phyloP scores from a whole-genome alignment of 164 flowering plant species.

The Tetracentron sinense region DNA sequence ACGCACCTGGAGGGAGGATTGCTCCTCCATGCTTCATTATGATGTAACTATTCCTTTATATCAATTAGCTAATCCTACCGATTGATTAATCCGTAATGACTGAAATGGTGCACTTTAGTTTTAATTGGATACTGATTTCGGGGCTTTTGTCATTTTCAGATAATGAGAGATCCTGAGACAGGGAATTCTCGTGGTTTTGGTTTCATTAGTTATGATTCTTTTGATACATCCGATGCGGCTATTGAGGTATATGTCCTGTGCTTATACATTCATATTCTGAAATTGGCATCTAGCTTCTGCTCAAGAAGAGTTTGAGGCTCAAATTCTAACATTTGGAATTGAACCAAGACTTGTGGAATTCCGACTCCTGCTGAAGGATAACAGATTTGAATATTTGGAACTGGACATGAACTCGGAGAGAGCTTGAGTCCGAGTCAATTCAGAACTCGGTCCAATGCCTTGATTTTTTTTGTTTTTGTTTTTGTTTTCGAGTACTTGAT shows the following conservation, averaged over 20 bases:
- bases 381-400: too few species aligned
- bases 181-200: conserved; percentile 99
- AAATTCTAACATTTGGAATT: too few species aligned
- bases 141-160: conserved; percentile 41
- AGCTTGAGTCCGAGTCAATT: too few species aligned
- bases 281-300: neutral
- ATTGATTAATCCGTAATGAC: neutral
- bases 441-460: neutral
- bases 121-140: conserved; percentile 10
- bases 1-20: too few species aligned
- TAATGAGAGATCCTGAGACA: conserved; percentile 98
- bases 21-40: too few species aligned
- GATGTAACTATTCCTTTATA: too few species aligned
- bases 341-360: too few species aligned
- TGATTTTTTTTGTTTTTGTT: neutral
- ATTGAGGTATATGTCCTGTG: conserved; percentile 64
- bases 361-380: too few species aligned
- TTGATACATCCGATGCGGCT: conserved; percentile 99
- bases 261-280: neutral
- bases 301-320: neutral
- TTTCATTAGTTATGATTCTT: conserved; percentile 95
- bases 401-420: too few species aligned
- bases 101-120: too few species aligned
- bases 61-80: neutral
- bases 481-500: neutral